phyloP scores from a whole-genome alignment of 495 filamentous ascomycete genomes.

The Lophiotrema nucula region DNA sequence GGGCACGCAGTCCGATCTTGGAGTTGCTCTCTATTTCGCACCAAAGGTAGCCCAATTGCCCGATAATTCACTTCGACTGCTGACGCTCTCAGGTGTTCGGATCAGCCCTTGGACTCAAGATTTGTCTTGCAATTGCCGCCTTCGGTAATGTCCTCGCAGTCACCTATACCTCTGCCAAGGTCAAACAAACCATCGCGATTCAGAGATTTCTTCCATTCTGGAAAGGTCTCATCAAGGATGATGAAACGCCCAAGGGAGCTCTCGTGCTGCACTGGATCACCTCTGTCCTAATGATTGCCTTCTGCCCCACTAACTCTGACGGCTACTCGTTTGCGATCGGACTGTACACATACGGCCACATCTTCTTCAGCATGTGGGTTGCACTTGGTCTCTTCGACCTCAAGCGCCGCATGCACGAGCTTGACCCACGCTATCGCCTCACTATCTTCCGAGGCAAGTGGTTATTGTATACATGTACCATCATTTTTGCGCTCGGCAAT shows the following conservation, averaged over 20 bases:
- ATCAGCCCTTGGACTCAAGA: background rate
- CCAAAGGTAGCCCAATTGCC: background rate
- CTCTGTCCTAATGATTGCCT: slow-evolving; percentile 1
- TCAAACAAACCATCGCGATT: slow-evolving; percentile 11
- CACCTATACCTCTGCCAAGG: slow-evolving; percentile 1
- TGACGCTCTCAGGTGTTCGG: no score
- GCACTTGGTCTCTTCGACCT: slow-evolving; percentile 11
- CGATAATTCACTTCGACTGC: no score
- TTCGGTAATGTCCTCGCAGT: slow-evolving; percentile 5
- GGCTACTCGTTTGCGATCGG: slow-evolving; percentile 15
- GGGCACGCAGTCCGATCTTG: slow-evolving; percentile 4
- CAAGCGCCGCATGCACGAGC: background rate
- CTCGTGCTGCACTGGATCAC: slow-evolving; percentile 15
- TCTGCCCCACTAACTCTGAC: slow-evolving; percentile 12
- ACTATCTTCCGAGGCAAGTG: slow-evolving; percentile 10
- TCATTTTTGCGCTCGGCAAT: slow-evolving; percentile 10
- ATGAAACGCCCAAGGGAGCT: slow-evolving; percentile 11
- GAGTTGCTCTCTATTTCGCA: slow-evolving; percentile 9
- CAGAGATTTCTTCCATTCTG: background rate
- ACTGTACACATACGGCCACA: slow-evolving; percentile 21
- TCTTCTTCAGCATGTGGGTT: slow-evolving; percentile 11
- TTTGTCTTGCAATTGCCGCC: slow-evolving; percentile 5
- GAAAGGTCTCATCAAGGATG: background rate
- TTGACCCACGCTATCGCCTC: background rate
- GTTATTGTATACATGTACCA: background rate